Percentiles rank a stretch among this genome's conserved stretches.
Conservation (phyloP, 768 basidiomycete genomes). For the Roridomyces roridus region DNA sequence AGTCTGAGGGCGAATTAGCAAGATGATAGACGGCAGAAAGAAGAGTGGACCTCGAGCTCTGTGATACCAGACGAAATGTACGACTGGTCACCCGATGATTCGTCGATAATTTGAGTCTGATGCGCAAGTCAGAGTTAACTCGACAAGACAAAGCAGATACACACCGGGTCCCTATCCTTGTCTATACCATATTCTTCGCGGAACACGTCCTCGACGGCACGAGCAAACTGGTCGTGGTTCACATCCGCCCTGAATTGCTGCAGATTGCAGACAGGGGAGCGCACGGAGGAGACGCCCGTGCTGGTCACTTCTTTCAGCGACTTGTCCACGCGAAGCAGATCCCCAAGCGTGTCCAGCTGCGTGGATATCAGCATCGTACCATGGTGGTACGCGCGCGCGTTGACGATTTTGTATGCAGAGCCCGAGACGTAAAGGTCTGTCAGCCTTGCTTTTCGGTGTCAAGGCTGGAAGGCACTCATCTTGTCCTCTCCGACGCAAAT, state of each 20-base stretch:
- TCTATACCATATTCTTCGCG: slow-evolving; percentile 56
- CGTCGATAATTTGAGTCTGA: slow-evolving; percentile 16
- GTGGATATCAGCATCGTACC: slow-evolving; percentile 98
- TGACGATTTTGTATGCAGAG: slow-evolving; percentile 95
- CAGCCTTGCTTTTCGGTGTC: slow-evolving; percentile 4
- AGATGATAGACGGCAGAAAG: not conserved
- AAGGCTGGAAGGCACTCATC: slow-evolving; percentile 62
- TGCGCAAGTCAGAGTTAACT: not conserved
- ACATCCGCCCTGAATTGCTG: slow-evolving; percentile 54
- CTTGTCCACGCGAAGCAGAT: slow-evolving; percentile 70
- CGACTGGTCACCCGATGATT: slow-evolving; percentile 40
- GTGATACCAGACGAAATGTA: slow-evolving; percentile 73
- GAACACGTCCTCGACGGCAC: slow-evolving; percentile 75
- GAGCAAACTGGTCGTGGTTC: slow-evolving; percentile 73
- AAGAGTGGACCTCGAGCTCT: slow-evolving; percentile 68
- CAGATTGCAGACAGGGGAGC: slow-evolving; percentile 91
- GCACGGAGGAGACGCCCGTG: slow-evolving; percentile 88
- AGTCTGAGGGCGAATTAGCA: slow-evolving; percentile 50
- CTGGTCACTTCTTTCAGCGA: slow-evolving; percentile 85
- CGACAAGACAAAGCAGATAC: not conserved
- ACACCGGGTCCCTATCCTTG: slow-evolving; percentile 30
- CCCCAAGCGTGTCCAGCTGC: slow-evolving; percentile 70
- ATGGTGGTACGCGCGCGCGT: slow-evolving; percentile 92
- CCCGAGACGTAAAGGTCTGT: slow-evolving; percentile 79
- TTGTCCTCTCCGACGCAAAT: slow-evolving; percentile 85